Evolutionary conservation across 371 early-diverging fungal genomes (phyloP).

Genomic region (Chytridium lagenaria): DNA sequence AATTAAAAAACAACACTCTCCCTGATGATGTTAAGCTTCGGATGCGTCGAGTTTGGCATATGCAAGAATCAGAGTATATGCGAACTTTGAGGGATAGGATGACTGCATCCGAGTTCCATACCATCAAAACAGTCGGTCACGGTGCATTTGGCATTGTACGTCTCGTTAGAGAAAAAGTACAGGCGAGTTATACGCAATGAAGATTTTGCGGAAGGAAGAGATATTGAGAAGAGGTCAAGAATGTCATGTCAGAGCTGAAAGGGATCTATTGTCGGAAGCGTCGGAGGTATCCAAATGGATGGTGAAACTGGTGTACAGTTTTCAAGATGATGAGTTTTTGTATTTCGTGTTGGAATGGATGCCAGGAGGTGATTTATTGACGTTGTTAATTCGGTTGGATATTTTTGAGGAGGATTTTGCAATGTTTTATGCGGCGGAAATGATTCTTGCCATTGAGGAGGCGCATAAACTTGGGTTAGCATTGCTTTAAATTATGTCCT

Average conservation of each 20-base stretch:
- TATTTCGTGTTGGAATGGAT: conserved; percentile 61
- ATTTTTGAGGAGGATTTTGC: conserved; percentile 88
- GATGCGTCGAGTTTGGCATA: conserved; percentile 54
- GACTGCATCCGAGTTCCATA: conserved; percentile 42
- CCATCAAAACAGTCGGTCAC: conserved; percentile 48
- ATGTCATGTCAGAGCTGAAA: conserved; percentile 53
- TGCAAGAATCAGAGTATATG: conserved; percentile 58
- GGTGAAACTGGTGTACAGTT: conserved; percentile 50
- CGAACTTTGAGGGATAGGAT: conserved; percentile 50
- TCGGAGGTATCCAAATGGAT: conserved; percentile 54
- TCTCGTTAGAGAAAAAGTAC: conserved; percentile 51
- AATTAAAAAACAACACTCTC: conserved; percentile 48
- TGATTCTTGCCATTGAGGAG: conserved; percentile 69
- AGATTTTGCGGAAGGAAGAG: conserved; percentile 48
- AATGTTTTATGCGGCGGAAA: conserved; percentile 71
- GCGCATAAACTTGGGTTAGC: conserved; percentile 59
- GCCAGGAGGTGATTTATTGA: conserved; percentile 53
- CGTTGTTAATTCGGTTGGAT: conserved; percentile 51
- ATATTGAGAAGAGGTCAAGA: conserved; percentile 50
- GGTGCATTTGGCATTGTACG: conserved; percentile 61
- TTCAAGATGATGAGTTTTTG: conserved; percentile 56
- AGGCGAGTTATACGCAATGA: conserved; percentile 58
- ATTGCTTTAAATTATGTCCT: conserved; percentile 2
- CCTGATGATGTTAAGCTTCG: conserved; percentile 51
- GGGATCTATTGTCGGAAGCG: conserved; percentile 52